Conservation (phyloP, 2,329 filamentous ascomycete genomes). For the Claviceps capensis region DNA sequence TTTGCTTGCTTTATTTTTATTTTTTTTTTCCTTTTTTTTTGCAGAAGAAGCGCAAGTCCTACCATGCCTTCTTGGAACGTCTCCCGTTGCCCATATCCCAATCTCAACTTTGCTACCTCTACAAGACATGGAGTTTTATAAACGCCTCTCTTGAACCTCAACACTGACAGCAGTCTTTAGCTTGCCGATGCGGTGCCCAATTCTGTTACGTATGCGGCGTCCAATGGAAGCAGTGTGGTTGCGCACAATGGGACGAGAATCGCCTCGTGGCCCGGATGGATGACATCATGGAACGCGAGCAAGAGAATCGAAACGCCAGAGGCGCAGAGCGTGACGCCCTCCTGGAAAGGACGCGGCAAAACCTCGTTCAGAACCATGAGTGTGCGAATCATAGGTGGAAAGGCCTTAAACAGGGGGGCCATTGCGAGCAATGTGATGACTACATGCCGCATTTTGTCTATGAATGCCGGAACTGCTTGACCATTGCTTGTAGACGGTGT, state of each 20-base stretch:
- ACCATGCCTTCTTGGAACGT: background rate
- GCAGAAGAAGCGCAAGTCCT: too few species aligned
- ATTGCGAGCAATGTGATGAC: constrained; percentile 5
- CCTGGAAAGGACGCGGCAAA: background rate
- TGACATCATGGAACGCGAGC: constrained; percentile 2
- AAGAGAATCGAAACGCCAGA: background rate
- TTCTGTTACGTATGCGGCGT: constrained; percentile 38
- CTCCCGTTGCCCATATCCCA: background rate
- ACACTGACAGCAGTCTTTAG: constrained; percentile 11
- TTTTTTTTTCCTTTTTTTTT: background rate
- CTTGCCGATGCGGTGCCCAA: constrained; percentile 30
- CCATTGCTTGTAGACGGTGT: constrained; percentile 31
- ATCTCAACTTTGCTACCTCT: background rate
- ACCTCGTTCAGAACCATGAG: constrained; percentile 3
- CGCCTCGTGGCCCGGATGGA: background rate
- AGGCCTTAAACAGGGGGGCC: background rate
- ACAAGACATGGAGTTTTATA: background rate
- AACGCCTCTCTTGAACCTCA: background rate
- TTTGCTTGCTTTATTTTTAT: background rate
- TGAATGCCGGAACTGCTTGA: constrained; percentile 29
- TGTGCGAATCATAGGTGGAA: background rate
- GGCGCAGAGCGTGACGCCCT: background rate
- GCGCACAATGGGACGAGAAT: constrained; percentile 23
- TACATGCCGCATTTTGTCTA: constrained; percentile 27
- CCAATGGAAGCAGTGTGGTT: constrained; percentile 26